These are phyloP conservation scores for Hericium erinaceus DNA, from an alignment of 768 basidiomycete genomes.

Conservation along the genomic window DNA sequence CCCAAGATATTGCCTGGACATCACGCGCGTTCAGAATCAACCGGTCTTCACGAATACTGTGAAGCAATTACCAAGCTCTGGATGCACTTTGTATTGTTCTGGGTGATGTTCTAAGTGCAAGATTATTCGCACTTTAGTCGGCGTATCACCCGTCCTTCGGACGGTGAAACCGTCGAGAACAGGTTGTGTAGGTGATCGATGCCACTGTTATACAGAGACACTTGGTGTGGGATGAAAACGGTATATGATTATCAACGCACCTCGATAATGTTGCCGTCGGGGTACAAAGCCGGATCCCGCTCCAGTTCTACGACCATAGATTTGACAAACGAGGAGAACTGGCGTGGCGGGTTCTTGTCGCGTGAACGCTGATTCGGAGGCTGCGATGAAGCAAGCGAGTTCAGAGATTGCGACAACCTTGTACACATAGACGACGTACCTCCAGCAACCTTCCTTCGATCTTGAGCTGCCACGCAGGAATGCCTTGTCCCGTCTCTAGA, in stretches of 20 bases:
- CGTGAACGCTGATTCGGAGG: slow-evolving; percentile 50
- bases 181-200: slow-evolving; percentile 45
- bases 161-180: slow-evolving; percentile 82
- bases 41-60: background rate
- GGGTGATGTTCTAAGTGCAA: slow-evolving; percentile 82
- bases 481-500: slow-evolving; percentile 79
- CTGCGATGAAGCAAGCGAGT: slow-evolving; percentile 22
- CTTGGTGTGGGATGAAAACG: background rate
- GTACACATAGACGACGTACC: slow-evolving; percentile 31
- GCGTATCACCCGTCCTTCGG: slow-evolving; percentile 68
- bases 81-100: slow-evolving; percentile 72
- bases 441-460: slow-evolving; percentile 84
- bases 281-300: slow-evolving; percentile 68
- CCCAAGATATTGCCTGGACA: slow-evolving; percentile 52
- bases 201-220: slow-evolving; percentile 38
- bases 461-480: slow-evolving; percentile 83
- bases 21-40: background rate
- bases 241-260: slow-evolving; percentile 30
- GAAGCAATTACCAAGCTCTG: slow-evolving; percentile 53
- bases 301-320: slow-evolving; percentile 82
- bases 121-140: slow-evolving; percentile 74
- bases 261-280: slow-evolving; percentile 86
- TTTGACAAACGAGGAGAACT: slow-evolving; percentile 82
- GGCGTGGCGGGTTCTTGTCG: slow-evolving; percentile 55
- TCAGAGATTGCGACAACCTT: background rate